Conservation (phyloP, 371 early-diverging fungal species). For the Rhizopus arrhizus region DNA sequence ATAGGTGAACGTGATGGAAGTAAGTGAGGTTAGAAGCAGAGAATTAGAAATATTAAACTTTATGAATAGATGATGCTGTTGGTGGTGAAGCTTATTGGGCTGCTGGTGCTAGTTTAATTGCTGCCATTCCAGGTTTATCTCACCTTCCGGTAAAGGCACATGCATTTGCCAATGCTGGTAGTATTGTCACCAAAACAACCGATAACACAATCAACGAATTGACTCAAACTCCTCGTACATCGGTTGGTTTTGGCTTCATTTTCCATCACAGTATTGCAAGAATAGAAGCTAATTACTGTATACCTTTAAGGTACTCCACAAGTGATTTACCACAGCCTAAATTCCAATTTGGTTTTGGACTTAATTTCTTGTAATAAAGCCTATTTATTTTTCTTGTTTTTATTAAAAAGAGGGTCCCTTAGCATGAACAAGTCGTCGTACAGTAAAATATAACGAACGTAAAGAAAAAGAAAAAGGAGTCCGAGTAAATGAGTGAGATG, state of each 20-base stretch:
- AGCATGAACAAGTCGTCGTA: no score
- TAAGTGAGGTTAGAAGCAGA: conserved; percentile 33
- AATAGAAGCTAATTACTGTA: conserved; percentile 50
- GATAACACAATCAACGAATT: conserved; percentile 43
- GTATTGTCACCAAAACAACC: conserved; percentile 45
- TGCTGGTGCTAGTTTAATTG: conserved; percentile 79
- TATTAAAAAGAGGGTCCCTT: no score
- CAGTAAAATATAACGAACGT: no score
- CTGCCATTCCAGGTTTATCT: conserved; percentile 72
- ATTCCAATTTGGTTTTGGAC: conserved; percentile 84
- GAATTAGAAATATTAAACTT: not conserved
- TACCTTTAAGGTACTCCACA: conserved; percentile 47
- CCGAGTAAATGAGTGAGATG: no score
- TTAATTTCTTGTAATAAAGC: conserved; percentile 71
- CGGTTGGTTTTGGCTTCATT: conserved; percentile 80
- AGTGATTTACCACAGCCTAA: conserved; percentile 76
- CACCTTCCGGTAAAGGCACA: conserved; percentile 76
- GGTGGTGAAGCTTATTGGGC: conserved; percentile 89
- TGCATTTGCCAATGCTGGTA: conserved; percentile 87
- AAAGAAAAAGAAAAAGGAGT: no score
- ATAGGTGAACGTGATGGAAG: conserved; percentile 83
- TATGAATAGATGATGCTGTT: conserved; percentile 70
- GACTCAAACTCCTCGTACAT: conserved; percentile 59
- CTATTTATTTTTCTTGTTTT: not conserved
- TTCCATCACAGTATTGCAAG: conserved; percentile 76